Evolutionary conservation across 73 alveolate species (phyloP), one percentile per base, ranked within the genome.

Genomic region (Paramecium biaurelia): DNA sequence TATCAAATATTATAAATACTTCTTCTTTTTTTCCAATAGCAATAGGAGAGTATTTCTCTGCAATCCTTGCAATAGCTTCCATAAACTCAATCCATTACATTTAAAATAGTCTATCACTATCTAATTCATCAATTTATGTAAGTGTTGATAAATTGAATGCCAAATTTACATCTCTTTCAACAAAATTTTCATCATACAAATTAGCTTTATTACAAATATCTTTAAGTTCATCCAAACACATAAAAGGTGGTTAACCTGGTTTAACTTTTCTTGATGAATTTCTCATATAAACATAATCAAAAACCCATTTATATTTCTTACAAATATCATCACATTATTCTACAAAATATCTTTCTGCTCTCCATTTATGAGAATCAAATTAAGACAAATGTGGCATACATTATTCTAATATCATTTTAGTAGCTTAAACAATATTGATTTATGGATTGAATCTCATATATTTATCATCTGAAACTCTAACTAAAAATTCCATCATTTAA

Each of bases 161-260:
- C 4, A 95, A 10, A 85, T 88, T 95, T 15, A 95, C 93, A 74
- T 93, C 97, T 59, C 96, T 92, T 15, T 86, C 92, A 57, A 93
- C 95, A 34, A 76, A 92, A 34, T 76, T 76, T 20, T 93, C 96
- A 79, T 92, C 92, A 32, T 70, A 87, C 2, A 93, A 42, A 41
- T 85, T 85, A 23, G 82, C 94, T 84, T 37, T 92, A 23, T 43
- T 41, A 11, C 87, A 82, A 35, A 94, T 53, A n/a, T 70, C 92
- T 76, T 86, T 76, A 10, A 92, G 87, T 70, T 94, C 97, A 41
- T 94, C 95, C 1, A 94, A 76, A 53, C 95, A 92, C 97, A 94
- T 94, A 89, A 93, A 93, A 8, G 85, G 70, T 34, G 86, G 30
- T 35, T 93, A 85, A 11, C 99, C 99, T 32, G 99, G 99, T 8